A percentile compares a stretch with the other conserved stretches of the same genome.
phyloP scores from a whole-genome alignment of 257 asterid genomes.

The Phtheirospermum japonicum region DNA sequence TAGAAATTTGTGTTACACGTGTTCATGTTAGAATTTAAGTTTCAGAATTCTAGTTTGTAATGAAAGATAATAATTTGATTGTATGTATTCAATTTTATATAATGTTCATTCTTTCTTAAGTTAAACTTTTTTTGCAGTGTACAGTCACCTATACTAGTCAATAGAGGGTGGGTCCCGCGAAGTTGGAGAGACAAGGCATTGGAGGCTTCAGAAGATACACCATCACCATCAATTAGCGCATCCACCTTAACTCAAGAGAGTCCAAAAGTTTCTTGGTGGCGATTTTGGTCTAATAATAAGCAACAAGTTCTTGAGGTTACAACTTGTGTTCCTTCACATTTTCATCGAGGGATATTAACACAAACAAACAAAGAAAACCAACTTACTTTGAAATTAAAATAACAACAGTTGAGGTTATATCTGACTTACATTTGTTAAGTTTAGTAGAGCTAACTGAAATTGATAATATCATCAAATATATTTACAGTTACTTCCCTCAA shows the following conservation, averaged over 20 bases:
- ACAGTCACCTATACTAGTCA: constrained; percentile 71
- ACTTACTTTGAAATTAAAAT: neutral
- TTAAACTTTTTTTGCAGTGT: no score
- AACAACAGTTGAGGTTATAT: neutral
- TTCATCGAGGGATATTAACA: constrained; percentile 4
- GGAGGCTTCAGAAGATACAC: constrained; percentile 35
- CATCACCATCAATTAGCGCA: constrained; percentile 29
- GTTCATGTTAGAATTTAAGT: neutral
- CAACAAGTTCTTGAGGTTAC: constrained; percentile 41
- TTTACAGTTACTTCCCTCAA: neutral
- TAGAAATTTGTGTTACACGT: neutral
- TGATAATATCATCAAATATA: neutral
- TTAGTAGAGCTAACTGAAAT: neutral
- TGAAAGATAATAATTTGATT: neutral
- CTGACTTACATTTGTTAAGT: no score
- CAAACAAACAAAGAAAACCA: neutral
- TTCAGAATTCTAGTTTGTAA: neutral
- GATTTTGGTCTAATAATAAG: constrained; percentile 54
- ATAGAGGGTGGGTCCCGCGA: constrained; percentile 99
- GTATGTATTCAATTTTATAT: constrained; percentile 4
- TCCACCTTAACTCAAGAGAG: constrained; percentile 44
- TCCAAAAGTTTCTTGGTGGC: constrained; percentile 52
- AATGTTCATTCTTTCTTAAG: constrained; percentile 16
- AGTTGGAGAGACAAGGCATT: constrained; percentile 82
- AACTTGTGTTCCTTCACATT: constrained; percentile 25